Percentiles rank a stretch among this genome's conserved stretches.
phyloP scores from a whole-genome alignment of 768 basidiomycete species.

The Psilocybe azurescens region DNA sequence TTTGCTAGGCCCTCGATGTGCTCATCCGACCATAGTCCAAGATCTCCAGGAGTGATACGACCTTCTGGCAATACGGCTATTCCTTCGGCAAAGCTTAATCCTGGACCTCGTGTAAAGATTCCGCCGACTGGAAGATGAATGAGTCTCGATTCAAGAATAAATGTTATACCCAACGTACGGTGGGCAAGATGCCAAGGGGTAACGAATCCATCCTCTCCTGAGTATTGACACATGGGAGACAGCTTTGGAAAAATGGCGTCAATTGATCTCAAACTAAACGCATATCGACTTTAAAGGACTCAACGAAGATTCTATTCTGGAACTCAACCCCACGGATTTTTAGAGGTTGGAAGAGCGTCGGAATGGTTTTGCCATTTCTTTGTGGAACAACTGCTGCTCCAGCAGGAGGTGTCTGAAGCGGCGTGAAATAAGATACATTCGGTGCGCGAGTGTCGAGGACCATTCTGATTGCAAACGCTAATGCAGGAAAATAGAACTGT shows the following conservation, averaged over 20 bases:
- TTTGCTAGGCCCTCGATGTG: conserved; percentile 37
- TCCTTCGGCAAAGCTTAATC: conserved; percentile 65
- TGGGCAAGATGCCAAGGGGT: conserved; percentile 67
- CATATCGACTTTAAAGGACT: conserved; percentile 20
- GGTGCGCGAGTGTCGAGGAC: conserved; percentile 46
- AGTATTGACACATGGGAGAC: conserved; percentile 67
- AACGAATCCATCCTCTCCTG: conserved; percentile 53
- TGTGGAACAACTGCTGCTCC: conserved; percentile 49
- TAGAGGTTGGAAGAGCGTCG: conserved; percentile 52
- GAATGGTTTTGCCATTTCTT: conserved; percentile 39
- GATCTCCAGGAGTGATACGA: conserved; percentile 66
- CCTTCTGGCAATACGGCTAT: conserved; percentile 60
- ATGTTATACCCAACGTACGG: conserved; percentile 41
- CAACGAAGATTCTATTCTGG: conserved; percentile 57
- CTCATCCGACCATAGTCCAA: conserved; percentile 64
- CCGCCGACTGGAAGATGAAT: conserved; percentile 47
- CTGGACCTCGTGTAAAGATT: conserved; percentile 55
- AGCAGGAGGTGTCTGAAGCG: conserved; percentile 46
- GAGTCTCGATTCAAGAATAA: conserved; percentile 21
- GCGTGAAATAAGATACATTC: conserved; percentile 50
- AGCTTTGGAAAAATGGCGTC: conserved; percentile 35
- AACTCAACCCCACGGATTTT: conserved; percentile 57
- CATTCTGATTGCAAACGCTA: background rate
- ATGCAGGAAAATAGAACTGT: background rate
- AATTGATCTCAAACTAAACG: background rate